A percentile compares a stretch with the other conserved stretches of the same genome.
Evolutionary conservation across 2,329 filamentous ascomycete genomes (phyloP).

Genomic region (Arachnopeziza araneosa): DNA sequence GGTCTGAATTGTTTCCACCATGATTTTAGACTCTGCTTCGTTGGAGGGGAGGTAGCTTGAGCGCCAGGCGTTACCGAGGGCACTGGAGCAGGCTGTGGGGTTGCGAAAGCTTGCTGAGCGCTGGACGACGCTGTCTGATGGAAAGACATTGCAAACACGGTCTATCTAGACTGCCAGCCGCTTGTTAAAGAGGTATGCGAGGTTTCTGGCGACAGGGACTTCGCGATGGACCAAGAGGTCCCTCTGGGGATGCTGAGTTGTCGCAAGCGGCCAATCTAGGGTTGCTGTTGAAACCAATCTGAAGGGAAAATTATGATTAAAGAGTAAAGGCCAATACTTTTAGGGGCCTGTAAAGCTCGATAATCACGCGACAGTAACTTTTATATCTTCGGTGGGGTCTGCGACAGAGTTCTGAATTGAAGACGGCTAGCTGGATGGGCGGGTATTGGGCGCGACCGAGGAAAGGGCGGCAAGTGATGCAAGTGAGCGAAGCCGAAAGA

Average conservation of each 20-base stretch:
- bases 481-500: constrained; percentile 1
- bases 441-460: constrained; percentile 20
- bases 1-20: constrained; percentile 98
- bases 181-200: constrained; percentile 8
- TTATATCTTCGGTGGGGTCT: constrained; percentile 1
- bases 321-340: neutral
- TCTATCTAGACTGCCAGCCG: constrained; percentile 13
- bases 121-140: constrained; percentile 14
- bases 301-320: neutral
- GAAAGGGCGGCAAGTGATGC: constrained; percentile 14
- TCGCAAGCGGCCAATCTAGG: constrained; percentile 11
- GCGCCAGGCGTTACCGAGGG: constrained; percentile 4
- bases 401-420: constrained; percentile 4
- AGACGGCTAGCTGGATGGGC: constrained; percentile 12
- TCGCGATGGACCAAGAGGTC: constrained; percentile 15
- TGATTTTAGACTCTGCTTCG: constrained; percentile 81
- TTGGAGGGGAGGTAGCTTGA: constrained; percentile 62
- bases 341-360: neutral
- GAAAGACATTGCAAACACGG: neutral
- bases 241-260: constrained; percentile 5
- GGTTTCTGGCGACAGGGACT: constrained; percentile 9
- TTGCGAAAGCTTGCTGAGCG: constrained; percentile 26
- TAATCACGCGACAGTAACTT: constrained; percentile 5
- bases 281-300: neutral
- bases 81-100: constrained; percentile 25